Base-by-base conservation (phyloP, 257 asterid genomes). In the Nyctanthes arbortristis region DNA sequence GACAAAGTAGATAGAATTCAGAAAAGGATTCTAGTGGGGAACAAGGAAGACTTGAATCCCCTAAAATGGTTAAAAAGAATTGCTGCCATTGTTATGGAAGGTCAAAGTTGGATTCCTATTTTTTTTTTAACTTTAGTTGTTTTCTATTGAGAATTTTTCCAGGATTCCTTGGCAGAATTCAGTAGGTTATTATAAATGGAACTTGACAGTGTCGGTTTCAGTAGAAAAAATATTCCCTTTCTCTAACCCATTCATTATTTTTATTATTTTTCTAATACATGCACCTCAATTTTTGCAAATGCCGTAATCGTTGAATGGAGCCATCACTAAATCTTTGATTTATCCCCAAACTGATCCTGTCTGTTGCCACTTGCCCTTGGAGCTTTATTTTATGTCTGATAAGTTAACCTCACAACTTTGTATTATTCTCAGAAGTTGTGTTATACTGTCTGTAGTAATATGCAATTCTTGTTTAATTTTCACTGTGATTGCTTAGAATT, bases 401-500 rank as follows among this genome's bases (percentile, higher is more conserved):
- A 45, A 45, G 25, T 45, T 16, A 45, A n/a, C 24, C 55, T 45
- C 25, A 3, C 16, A n/a, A 14, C 55, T 16, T n/a, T 1, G 25
- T 7, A 18, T 49, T 49, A 49, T 22, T 49, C 8, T 9, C 4
- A 5, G 27, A 18, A 49, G 22, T 6, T 28, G 11, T 49, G 7
- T 49, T 49, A 20, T 13, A 7, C 28, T 2, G 1, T 20, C 28
- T 49, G 18, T 22, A 12, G 22, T 49, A 49, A 2, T 13, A 49
- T 49, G 58, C 4, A 49, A 49, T 24, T 67, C 62, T 49, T 25
- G 49, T 60, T 59, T 66, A 33, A 35, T 33, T 80, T 77, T 66
- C 55, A 32, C 28, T n/a, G 14, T 70, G 60, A 43, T 45, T 61
- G 57, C 63, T 67, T 71, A 63, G 33, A 45, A 52, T 67, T 71